Evolutionary conservation across 805 yeast genomes (phyloP).

Genomic region (Yarrowia osloensis): DNA sequence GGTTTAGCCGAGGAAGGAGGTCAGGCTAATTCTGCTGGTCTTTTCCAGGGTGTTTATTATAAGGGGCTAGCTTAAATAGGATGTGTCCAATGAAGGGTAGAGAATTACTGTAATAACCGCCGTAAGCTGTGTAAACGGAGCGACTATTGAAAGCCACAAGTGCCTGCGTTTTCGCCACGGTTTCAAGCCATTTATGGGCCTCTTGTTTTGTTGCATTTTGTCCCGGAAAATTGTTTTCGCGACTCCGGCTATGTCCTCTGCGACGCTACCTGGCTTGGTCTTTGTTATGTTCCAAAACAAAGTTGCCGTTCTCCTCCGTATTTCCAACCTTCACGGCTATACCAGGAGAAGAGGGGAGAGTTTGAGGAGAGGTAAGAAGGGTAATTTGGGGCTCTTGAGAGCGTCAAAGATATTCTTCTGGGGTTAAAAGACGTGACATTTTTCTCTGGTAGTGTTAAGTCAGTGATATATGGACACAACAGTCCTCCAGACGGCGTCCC

Average conservation of each 20-base stretch:
- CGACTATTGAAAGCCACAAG: background rate
- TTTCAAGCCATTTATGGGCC: background rate
- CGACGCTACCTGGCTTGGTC: background rate
- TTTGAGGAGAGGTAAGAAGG: background rate
- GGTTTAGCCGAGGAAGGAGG: background rate
- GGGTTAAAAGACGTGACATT: too few species aligned
- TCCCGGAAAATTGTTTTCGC: background rate
- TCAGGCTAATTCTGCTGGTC: background rate
- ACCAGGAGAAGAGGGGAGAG: slow-evolving; percentile 27
- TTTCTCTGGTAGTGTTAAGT: too few species aligned
- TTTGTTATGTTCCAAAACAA: background rate
- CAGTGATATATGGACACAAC: too few species aligned
- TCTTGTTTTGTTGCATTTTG: background rate
- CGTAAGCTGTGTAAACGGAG: background rate
- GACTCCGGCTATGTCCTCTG: background rate
- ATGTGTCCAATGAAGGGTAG: background rate
- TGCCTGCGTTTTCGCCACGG: background rate
- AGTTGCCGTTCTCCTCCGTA: slow-evolving; percentile 4
- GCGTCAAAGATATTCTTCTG: background rate
- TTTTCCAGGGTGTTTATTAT: background rate
- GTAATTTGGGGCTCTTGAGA: background rate
- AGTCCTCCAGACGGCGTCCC: too few species aligned
- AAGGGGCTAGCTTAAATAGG: background rate
- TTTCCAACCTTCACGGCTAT: slow-evolving; percentile 22
- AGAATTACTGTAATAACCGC: too few species aligned